These are phyloP conservation scores for Nevesoporus exiguus DNA, from an alignment of 768 basidiomycete genomes.

Conservation along the genomic window DNA sequence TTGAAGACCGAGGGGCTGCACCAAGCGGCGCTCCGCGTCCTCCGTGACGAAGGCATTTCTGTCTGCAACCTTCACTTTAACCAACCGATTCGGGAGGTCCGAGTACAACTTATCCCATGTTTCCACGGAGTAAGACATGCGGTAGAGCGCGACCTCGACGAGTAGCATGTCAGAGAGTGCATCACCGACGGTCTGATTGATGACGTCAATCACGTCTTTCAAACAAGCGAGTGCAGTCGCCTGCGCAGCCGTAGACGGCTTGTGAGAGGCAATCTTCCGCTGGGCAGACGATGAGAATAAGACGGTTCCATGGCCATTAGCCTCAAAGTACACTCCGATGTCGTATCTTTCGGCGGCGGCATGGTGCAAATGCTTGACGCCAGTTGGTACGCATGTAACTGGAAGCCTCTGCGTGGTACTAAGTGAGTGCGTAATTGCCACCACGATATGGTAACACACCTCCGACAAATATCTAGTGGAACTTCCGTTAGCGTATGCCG, in stretches of 20 bases:
- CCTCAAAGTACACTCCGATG: conserved; percentile 99
- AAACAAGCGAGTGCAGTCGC: conserved; percentile 76
- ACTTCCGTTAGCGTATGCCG: conserved; percentile 96
- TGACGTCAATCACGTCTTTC: conserved; percentile 71
- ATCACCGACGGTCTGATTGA: conserved; percentile 98
- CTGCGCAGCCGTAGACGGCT: conserved; percentile 81
- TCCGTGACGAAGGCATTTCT: conserved; percentile 82
- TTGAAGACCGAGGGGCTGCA: conserved; percentile 78
- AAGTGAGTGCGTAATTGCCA: conserved; percentile 5
- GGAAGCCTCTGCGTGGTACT: conserved; percentile 69
- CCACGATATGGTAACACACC: conserved; percentile 40
- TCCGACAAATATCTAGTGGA: conserved; percentile 90
- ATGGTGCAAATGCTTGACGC: conserved; percentile 97
- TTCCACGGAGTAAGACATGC: conserved; percentile 75
- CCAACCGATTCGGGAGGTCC: conserved; percentile 91
- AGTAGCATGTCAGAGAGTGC: conserved; percentile 94
- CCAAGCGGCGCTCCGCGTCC: conserved; percentile 89
- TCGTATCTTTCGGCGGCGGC: conserved; percentile 90
- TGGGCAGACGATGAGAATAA: conserved; percentile 82
- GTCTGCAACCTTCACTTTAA: conserved; percentile 87
- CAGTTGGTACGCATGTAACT: conserved; percentile 92
- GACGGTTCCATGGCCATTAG: conserved; percentile 98
- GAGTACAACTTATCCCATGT: conserved; percentile 94
- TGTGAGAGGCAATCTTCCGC: conserved; percentile 53
- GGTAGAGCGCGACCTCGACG: conserved; percentile 88